Conservation (phyloP, 192 early-diverging fungal species). For the Dissophora ornata region DNA sequence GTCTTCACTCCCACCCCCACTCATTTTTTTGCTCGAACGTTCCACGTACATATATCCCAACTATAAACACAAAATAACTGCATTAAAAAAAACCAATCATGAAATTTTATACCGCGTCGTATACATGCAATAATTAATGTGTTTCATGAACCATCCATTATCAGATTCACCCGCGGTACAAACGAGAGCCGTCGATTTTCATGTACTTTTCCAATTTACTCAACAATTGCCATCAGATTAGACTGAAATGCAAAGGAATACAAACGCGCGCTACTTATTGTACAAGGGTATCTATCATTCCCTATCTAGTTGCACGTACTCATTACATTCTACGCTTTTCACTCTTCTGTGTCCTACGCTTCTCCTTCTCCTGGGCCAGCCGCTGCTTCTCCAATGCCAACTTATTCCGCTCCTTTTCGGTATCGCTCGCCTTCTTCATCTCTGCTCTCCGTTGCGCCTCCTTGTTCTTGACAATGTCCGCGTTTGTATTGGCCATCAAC, state of each 20-base stretch:
- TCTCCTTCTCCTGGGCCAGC: slow-evolving; percentile 59
- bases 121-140: too few relatives aligned
- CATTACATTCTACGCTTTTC: slow-evolving; percentile 66
- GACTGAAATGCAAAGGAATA: too few relatives aligned
- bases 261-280: too few relatives aligned
- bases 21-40: too few relatives aligned
- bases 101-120: not conserved
- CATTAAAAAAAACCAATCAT: slow-evolving; percentile 11
- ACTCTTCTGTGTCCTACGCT: slow-evolving; percentile 62
- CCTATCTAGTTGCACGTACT: not conserved
- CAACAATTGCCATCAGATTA: too few relatives aligned
- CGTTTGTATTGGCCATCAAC: slow-evolving; percentile 68
- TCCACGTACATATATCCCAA: too few relatives aligned
- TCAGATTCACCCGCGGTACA: too few relatives aligned
- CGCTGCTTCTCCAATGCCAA: slow-evolving; percentile 64
- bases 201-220: too few relatives aligned
- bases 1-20: too few relatives aligned
- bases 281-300: not conserved
- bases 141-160: too few relatives aligned
- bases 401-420: slow-evolving; percentile 66
- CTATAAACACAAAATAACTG: too few relatives aligned
- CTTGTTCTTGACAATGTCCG: slow-evolving; percentile 66
- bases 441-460: slow-evolving; percentile 62
- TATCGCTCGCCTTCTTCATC: slow-evolving; percentile 61
- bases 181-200: too few relatives aligned